Evolutionary conservation across 1,139 yeast species (phyloP).

Genomic region (Candida anutae): DNA sequence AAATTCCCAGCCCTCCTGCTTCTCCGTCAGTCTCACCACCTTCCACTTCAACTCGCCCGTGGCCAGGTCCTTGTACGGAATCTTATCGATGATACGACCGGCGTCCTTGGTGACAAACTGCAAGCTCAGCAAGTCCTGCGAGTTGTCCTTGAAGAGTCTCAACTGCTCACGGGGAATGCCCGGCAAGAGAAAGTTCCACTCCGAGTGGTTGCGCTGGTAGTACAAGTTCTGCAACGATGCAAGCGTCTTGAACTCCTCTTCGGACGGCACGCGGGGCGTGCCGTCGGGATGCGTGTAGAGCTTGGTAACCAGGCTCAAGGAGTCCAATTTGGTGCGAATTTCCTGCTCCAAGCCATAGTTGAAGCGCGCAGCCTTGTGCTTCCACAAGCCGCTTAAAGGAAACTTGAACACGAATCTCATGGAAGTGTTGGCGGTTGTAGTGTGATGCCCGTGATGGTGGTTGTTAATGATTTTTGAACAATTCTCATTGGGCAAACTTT

Average conservation of each 20-base stretch:
- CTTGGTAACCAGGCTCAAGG: slow-evolving; percentile 48
- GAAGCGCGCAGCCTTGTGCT: slow-evolving; percentile 32
- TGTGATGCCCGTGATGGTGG: slow-evolving; percentile 4
- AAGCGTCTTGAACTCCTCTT: slow-evolving; percentile 63
- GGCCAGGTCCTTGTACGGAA: slow-evolving; percentile 72
- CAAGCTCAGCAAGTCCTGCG: slow-evolving; percentile 53
- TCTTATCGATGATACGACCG: slow-evolving; percentile 68
- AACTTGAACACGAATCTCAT: slow-evolving; percentile 40
- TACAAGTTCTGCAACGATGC: slow-evolving; percentile 65
- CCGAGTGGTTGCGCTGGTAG: slow-evolving; percentile 50
- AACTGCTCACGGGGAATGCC: slow-evolving; percentile 48
- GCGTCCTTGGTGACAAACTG: slow-evolving; percentile 57
- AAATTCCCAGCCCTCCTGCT: slow-evolving; percentile 81
- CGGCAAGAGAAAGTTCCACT: slow-evolving; percentile 55
- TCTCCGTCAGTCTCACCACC: slow-evolving; percentile 64
- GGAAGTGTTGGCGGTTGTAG: slow-evolving; percentile 2
- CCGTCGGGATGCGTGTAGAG: slow-evolving; percentile 76
- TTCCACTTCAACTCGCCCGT: slow-evolving; percentile 81
- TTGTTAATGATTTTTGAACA: slow-evolving; percentile 9
- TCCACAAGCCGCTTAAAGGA: slow-evolving; percentile 34
- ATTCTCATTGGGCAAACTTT: slow-evolving; percentile 13
- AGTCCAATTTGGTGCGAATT: slow-evolving; percentile 35
- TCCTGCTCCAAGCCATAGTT: slow-evolving; percentile 36
- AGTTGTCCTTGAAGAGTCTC: slow-evolving; percentile 54
- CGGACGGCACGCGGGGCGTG: slow-evolving; percentile 62